Conservation (phyloP, 805 yeast species). For the Candida manassasensis region DNA sequence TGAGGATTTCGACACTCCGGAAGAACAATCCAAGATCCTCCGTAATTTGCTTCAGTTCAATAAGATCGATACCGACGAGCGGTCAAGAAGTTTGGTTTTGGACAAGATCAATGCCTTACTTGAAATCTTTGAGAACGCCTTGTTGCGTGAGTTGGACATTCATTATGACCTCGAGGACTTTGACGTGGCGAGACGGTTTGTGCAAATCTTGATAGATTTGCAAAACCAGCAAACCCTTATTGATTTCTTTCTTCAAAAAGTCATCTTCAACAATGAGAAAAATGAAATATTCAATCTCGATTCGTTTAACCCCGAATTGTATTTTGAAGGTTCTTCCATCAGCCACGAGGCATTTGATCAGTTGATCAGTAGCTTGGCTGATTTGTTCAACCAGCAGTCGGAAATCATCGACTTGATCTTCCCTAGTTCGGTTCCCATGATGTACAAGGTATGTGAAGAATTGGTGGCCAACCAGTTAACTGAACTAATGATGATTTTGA, state of each 20-base stretch:
- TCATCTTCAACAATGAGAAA: slow-evolving; percentile 35
- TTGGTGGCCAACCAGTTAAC: slow-evolving; percentile 37
- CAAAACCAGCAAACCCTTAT: slow-evolving; percentile 40
- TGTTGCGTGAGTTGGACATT: slow-evolving; percentile 61
- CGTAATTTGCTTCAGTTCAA: slow-evolving; percentile 38
- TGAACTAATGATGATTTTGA: slow-evolving; percentile 25
- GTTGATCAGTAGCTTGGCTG: slow-evolving; percentile 26
- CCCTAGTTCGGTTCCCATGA: slow-evolving; percentile 42
- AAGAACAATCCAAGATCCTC: slow-evolving; percentile 46
- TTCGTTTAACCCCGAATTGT: slow-evolving; percentile 18
- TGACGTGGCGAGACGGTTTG: slow-evolving; percentile 31
- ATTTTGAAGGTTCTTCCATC: slow-evolving; percentile 13
- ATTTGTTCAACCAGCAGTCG: slow-evolving; percentile 34
- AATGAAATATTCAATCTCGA: slow-evolving; percentile 27
- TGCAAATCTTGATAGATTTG: slow-evolving; percentile 29
- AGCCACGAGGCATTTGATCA: slow-evolving; percentile 17
- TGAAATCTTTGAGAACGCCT: slow-evolving; percentile 69
- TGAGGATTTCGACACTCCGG: slow-evolving; percentile 43
- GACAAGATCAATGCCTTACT: slow-evolving; percentile 49
- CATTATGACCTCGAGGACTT: slow-evolving; percentile 48
- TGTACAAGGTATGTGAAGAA: slow-evolving; percentile 45
- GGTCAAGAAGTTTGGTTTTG: slow-evolving; percentile 23
- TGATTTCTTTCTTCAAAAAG: slow-evolving; percentile 41
- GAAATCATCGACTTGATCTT: slow-evolving; percentile 39
- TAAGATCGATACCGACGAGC: slow-evolving; percentile 27